A percentile compares a stretch with the other conserved stretches of the same genome.
Conservation (phyloP, 23 red algal species). For the Agarophyton chilense region DNA sequence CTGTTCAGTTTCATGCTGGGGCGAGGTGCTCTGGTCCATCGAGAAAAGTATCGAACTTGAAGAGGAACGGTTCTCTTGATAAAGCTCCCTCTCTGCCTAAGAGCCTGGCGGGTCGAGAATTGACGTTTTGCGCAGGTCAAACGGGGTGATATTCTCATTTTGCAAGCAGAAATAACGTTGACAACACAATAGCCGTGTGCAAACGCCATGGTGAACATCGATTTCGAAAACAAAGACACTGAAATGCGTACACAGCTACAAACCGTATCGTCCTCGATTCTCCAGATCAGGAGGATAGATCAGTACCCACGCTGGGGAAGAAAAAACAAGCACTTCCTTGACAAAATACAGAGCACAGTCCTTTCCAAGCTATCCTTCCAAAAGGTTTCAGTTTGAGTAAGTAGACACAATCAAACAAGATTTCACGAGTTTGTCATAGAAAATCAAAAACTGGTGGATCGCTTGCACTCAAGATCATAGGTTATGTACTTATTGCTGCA, state of each 20-base stretch:
- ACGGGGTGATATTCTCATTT: neutral
- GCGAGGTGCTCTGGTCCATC: slow-evolving; percentile 36
- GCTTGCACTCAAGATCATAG: neutral
- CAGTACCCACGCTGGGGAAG: no score
- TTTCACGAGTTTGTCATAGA: no score
- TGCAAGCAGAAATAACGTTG: neutral
- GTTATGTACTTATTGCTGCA: neutral
- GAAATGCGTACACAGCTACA: no score
- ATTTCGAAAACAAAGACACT: neutral
- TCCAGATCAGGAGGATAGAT: neutral
- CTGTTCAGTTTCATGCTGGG: slow-evolving; percentile 93
- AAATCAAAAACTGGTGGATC: no score
- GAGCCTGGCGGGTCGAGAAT: neutral
- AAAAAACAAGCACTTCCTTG: no score
- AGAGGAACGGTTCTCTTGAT: neutral
- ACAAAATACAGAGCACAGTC: no score
- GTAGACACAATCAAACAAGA: no score
- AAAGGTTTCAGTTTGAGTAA: no score
- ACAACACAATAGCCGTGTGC: neutral
- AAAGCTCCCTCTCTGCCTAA: neutral
- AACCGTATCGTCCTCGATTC: neutral
- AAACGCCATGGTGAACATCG: neutral
- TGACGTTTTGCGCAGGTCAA: neutral
- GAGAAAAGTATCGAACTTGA: neutral
- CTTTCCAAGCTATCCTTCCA: no score